Base-by-base conservation (phyloP, 345 rosid genomes). In the Nephelium lappaceum region DNA sequence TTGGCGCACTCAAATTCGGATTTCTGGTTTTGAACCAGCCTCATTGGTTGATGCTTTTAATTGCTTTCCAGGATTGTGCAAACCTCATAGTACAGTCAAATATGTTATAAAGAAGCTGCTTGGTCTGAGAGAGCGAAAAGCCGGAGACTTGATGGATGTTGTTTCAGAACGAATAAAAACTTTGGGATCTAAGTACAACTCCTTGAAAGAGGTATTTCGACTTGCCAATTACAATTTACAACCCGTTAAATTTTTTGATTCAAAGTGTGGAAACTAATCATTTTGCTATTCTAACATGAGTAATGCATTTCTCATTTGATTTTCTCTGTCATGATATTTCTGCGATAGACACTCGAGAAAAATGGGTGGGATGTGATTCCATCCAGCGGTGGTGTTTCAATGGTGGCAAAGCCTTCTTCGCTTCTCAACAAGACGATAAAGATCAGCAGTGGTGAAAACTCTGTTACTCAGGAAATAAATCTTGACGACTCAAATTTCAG, bases 291-390 rank as follows among this genome's bases (percentile, higher is more conserved):
- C n/a, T n/a, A n/a, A n/a, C n/a, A n/a, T n/a, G n/a, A n/a, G n/a
- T n/a, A n/a, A n/a, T n/a, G n/a, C n/a, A n/a, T n/a, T n/a, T n/a
- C n/a, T n/a, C n/a, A n/a, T n/a, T n/a, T n/a, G n/a, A n/a, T n/a
- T n/a, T n/a, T n/a, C n/a, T n/a, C 57, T 21, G 27, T 6, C 25
- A 25, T 5, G 55, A 78, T 64, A 78, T 63, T n/a, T 61, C 70
- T 6, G 24, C 67, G n/a, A n/a, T n/a, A n/a, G n/a, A n/a, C 6
- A 55, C 73, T 18, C 24, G 69, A 9, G 89, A 89, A 82, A 77
- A 86, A 93, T 3, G 98, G 99, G n/a, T 95, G 99, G 99, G 92
- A 95, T 43, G 98, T 91, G 69, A 71, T 95, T 14, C 70, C 79
- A 71, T 87, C 96, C 16, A 53, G 77, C 21, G 97, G 87, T 57